Evolutionary conservation across 2,329 filamentous ascomycete genomes (phyloP).

Genomic region (Diaporthe australafricana): DNA sequence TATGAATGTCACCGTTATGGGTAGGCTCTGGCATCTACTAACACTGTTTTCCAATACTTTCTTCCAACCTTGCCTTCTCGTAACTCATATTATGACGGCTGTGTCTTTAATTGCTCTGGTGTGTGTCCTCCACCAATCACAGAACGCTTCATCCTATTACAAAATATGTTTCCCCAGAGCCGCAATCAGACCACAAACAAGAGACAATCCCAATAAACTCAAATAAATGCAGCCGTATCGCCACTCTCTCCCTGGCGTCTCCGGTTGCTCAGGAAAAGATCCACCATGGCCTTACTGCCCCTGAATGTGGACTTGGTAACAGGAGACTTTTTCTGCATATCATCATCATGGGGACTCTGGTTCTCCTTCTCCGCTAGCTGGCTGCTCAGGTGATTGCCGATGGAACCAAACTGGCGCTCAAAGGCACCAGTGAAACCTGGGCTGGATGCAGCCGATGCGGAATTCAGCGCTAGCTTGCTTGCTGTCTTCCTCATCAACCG

Average conservation of each 20-base stretch:
- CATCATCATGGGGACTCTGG: neutral
- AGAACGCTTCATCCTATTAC: neutral
- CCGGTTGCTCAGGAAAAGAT: conserved; percentile 34
- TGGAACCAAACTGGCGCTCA: conserved; percentile 32
- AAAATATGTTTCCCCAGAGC: neutral
- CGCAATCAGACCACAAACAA: neutral
- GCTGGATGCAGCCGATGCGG: conserved; percentile 26
- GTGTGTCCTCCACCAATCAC: neutral
- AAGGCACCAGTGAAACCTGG: conserved; percentile 32
- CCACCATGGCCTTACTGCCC: conserved; percentile 36
- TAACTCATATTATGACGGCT: neutral
- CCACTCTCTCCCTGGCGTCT: conserved; percentile 13
- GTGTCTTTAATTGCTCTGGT: neutral
- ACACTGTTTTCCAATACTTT: neutral
- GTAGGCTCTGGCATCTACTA: neutral
- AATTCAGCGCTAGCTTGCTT: conserved; percentile 1
- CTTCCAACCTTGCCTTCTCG: neutral
- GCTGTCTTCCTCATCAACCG: conserved; percentile 34
- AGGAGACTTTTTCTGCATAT: neutral
- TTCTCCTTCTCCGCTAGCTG: conserved; percentile 31
- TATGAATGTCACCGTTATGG: neutral
- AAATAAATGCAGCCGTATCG: conserved; percentile 33
- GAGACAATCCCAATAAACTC: neutral
- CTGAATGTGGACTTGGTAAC: neutral
- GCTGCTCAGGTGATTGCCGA: neutral